Evolutionary conservation across 208 protist genomes (phyloP), one percentile per base, ranked within the genome.

Genomic region (Crithidia thermophila): DNA sequence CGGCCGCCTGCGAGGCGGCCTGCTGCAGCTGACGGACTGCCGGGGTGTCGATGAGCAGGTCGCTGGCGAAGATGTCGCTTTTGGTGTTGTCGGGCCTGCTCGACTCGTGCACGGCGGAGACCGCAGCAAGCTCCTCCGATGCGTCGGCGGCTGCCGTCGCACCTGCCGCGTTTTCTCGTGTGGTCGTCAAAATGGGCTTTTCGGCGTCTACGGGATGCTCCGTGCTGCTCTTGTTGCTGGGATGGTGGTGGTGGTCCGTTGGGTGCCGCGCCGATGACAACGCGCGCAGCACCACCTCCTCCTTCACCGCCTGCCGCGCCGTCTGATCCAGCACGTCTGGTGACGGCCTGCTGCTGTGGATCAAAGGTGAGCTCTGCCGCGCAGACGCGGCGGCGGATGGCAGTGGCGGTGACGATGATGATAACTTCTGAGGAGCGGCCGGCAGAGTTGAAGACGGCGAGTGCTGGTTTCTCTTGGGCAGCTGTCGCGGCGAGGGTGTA

Each of bases 1-100:
- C 84, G 0, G 80, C 87, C 7, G 83, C 87, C 23, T 84, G 63
- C 45, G 36, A 39, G 25, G 87, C 87, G 27, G 77, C 72, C 18
- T 72, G 55, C 30, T 69, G 51, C 37, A 90, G 45, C 23, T 63
- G 59, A 16, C 31, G 53, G 0, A 73, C 65, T 13, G 72, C 73
- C n/a, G 30, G 42, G 21, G 73, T 77, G 11, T 3, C 50, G 0
- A 40, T 23, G 14, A 79, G 40, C 40, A 47, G 55, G 7, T 40
- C 49, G 2, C 34, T 20, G 3, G 16, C 39, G 8, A 18, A 18
- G 31, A 6, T 9, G 9, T 25, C n/a, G 39, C 13, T 33, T 28
- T 5, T 36, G 49, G 16, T 16, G 49, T 21, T 3, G 55, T 49
- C 25, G 16, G 20, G 18, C 7, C 7, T n/a, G 23, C 14, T 27